These are phyloP conservation scores for Penicillium sp. DNA, from an alignment of 2,329 filamentous ascomycete genomes.

Conservation along the genomic window DNA sequence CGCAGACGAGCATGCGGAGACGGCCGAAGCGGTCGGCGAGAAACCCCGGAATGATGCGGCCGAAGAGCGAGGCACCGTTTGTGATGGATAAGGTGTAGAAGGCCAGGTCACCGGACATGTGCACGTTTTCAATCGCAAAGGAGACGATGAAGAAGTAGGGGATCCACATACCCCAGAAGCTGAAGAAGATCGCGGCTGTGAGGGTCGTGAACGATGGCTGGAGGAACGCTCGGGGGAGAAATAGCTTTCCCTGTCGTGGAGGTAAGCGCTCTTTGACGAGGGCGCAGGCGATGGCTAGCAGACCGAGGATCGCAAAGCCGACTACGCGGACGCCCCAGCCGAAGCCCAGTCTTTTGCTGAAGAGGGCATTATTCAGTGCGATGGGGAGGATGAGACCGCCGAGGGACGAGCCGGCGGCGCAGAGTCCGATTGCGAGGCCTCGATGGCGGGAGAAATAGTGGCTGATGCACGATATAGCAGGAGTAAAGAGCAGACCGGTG, in stretches of 20 bases:
- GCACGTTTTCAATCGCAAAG: constrained; percentile 47
- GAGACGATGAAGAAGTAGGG: constrained; percentile 40
- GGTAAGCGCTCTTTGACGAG: constrained; percentile 28
- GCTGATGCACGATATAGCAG: constrained; percentile 52
- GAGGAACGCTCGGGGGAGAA: constrained; percentile 36
- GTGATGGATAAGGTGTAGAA: constrained; percentile 40
- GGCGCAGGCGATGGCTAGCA: constrained; percentile 47
- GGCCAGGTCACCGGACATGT: constrained; percentile 22
- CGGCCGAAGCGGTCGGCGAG: constrained; percentile 40
- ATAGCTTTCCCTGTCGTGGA: constrained; percentile 15
- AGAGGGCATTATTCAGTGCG: constrained; percentile 50
- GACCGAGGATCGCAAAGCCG: constrained; percentile 55
- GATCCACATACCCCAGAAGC: constrained; percentile 32
- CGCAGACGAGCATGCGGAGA: constrained; percentile 40
- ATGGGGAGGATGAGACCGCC: constrained; percentile 61
- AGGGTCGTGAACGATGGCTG: constrained; percentile 45
- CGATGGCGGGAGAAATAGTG: constrained; percentile 56
- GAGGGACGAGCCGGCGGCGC: constrained; percentile 54
- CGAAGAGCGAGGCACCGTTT: constrained; percentile 41
- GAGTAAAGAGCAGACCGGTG: constrained; percentile 51
- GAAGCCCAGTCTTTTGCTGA: constrained; percentile 54
- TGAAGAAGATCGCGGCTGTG: constrained; percentile 27
- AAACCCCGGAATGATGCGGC: constrained; percentile 38
- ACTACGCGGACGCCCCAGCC: constrained; percentile 60
- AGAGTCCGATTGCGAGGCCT: constrained; percentile 55